Evolutionary conservation across 1,284 basidiomycete species (phyloP), one percentile per base, ranked within the genome.

Genomic region (Malassezia globosa): DNA sequence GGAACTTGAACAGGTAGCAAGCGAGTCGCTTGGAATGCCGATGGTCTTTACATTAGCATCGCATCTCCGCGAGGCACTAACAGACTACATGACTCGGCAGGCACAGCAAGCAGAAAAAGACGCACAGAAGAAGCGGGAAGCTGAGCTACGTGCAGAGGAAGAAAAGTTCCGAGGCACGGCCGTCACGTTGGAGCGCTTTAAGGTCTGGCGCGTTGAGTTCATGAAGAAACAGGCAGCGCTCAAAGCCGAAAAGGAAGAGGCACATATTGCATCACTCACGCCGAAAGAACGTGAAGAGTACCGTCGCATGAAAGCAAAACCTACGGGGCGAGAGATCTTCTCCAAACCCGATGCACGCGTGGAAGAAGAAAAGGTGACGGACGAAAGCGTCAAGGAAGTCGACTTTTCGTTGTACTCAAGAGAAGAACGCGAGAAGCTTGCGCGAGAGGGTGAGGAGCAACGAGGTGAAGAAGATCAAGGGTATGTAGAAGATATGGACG

Each of bases 11-110:
- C 74, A 73, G 48, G 78, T 84, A 61, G 89, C 84, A 23, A 80
- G 84, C 66, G 89, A 95, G 66, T 90, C 86, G 61, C 69, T 88
- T 21, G 89, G 89, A 31, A 92, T 95, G 83, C 88, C 92, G 2
- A 95, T 96, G 89, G 90, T 88, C 10, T 97, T 95, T 69, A 87
- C 90, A 0, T 77, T 97, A 5, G 84, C 88, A 4, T 83, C 86
- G 2, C 83, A 87, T 61, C 78, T 95, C 37, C 79, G 85, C 55
- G 90, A 95, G 69, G 77, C 81, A 41, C 75, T 95, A 11, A 80
- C 82, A 4, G 59, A 53, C n/a, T 56, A 67, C 34, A 55, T 64
- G 41, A 60, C 75, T 37, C 79, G 85, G 53, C 75, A 76, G 25
- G 80, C 81, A 51, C 77, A 73, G 44, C 77, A 76, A 54, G 75